Conservation (phyloP, 2,329 filamentous ascomycete species). For the Parastagonospora nodorum region DNA sequence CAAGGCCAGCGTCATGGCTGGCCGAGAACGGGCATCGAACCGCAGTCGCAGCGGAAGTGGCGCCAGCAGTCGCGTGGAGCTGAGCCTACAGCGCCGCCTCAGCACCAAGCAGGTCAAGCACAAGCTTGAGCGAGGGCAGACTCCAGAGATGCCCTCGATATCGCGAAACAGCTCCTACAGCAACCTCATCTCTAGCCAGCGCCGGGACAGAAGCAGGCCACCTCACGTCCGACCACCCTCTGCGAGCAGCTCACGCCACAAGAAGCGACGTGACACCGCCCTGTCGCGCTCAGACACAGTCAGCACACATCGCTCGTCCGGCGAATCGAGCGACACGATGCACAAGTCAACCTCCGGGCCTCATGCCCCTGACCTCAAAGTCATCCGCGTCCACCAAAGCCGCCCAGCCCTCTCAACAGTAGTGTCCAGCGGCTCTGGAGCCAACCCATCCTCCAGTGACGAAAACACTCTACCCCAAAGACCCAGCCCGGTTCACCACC, state of each 20-base stretch:
- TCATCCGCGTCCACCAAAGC: conserved; percentile 30
- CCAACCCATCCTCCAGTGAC: conserved; percentile 10
- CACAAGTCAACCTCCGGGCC: conserved; percentile 19
- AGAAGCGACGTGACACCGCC: conserved; percentile 36
- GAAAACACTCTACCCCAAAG: conserved; percentile 25
- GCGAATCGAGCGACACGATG: conserved; percentile 29
- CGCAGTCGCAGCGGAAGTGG: conserved; percentile 61
- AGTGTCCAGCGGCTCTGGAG: conserved; percentile 36
- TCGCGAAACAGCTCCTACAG: conserved; percentile 45
- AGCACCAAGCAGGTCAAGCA: conserved; percentile 46
- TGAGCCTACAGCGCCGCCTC: conserved; percentile 45
- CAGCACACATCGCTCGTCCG: conserved; percentile 28
- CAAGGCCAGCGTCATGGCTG: conserved; percentile 88
- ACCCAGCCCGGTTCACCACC: conserved; percentile 9
- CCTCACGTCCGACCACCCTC: conserved; percentile 35
- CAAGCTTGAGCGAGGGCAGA: conserved; percentile 43
- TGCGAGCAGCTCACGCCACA: conserved; percentile 33
- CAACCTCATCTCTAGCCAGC: conserved; percentile 27
- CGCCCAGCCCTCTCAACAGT: conserved; percentile 43
- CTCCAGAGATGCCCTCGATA: conserved; percentile 40
- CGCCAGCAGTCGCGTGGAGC: conserved; percentile 47
- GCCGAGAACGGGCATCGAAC: conserved; percentile 70
- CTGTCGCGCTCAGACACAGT: conserved; percentile 27
- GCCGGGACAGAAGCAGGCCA: conserved; percentile 39
- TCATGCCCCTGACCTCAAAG: conserved; percentile 22